A percentile compares a stretch with the other conserved stretches of the same genome.
These are phyloP conservation scores for Amphichorda felina DNA, from an alignment of 2,329 filamentous ascomycete species.

Conservation along the genomic window DNA sequence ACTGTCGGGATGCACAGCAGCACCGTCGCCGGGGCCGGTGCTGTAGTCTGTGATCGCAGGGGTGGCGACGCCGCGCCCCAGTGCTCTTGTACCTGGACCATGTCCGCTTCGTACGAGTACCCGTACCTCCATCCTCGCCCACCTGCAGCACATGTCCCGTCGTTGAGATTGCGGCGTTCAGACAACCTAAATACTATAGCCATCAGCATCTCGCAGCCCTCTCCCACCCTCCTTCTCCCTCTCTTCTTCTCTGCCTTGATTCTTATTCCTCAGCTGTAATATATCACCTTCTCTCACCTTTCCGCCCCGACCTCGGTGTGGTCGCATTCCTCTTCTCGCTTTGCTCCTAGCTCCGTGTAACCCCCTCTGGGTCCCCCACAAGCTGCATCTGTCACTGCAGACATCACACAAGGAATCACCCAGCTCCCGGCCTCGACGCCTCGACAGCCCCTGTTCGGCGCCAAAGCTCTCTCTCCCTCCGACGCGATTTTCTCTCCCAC, in stretches of 20 bases:
- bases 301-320: neutral
- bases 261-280: neutral
- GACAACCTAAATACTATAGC: neutral
- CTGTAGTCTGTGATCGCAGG: too few species aligned
- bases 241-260: neutral
- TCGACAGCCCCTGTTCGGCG: constrained; percentile 3
- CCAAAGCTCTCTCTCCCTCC: constrained; percentile 1
- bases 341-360: neutral
- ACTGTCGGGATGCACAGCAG: neutral
- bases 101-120: neutral
- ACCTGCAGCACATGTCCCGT: too few species aligned
- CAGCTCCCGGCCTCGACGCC: neutral
- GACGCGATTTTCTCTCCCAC: neutral
- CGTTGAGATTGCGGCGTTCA: too few species aligned
- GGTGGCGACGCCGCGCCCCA: neutral
- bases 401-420: constrained; percentile 2
- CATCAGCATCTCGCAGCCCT: neutral
- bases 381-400: constrained; percentile 2
- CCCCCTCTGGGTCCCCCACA: neutral
- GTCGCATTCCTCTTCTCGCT: too few species aligned
- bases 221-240: neutral
- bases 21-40: too few species aligned
- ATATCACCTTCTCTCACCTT: neutral
- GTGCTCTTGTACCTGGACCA: too few species aligned
- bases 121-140: neutral